phyloP scores from a whole-genome alignment of 108 stramenopile species.

The Licmophora abbreviata region DNA sequence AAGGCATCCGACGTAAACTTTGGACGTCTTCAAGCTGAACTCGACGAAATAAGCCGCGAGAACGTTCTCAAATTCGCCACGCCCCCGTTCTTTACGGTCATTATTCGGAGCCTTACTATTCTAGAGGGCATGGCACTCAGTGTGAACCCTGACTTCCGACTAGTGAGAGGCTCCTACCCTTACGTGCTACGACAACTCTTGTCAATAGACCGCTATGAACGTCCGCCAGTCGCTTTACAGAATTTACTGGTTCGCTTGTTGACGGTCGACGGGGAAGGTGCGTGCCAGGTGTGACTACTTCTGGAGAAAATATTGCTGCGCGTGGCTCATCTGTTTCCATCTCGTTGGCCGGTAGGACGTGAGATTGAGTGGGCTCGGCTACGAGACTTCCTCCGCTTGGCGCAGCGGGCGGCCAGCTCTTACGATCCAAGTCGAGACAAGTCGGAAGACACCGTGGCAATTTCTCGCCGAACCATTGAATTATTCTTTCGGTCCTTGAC shows the following conservation, averaged over 20 bases:
- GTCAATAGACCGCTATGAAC: conserved; percentile 36
- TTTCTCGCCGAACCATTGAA: conserved; percentile 71
- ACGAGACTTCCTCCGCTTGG: conserved; percentile 58
- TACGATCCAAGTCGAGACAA: conserved; percentile 57
- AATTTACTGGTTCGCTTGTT: conserved; percentile 58
- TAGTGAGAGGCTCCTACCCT: conserved; percentile 92
- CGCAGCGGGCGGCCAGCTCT: conserved; percentile 59
- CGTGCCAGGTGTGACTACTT: conserved; percentile 28
- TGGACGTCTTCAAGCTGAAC: conserved; percentile 68
- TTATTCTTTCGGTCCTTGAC: conserved; percentile 76
- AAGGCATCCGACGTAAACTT: conserved; percentile 87
- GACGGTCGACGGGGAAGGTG: conserved; percentile 64
- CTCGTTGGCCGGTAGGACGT: conserved; percentile 10
- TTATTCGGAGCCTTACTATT: conserved; percentile 86
- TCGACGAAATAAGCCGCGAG: conserved; percentile 71
- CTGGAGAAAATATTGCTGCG: no score
- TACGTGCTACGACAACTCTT: conserved; percentile 76
- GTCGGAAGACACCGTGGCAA: conserved; percentile 24
- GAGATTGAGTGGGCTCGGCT: conserved; percentile 62
- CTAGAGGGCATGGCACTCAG: conserved; percentile 84
- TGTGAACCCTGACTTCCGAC: conserved; percentile 82
- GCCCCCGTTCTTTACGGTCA: conserved; percentile 86
- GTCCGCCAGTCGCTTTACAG: conserved; percentile 55
- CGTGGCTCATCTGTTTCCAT: neutral
- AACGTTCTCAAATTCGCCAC: conserved; percentile 73